Evolutionary conservation across 345 rosid species (phyloP).

Genomic region (Salix purpurea): DNA sequence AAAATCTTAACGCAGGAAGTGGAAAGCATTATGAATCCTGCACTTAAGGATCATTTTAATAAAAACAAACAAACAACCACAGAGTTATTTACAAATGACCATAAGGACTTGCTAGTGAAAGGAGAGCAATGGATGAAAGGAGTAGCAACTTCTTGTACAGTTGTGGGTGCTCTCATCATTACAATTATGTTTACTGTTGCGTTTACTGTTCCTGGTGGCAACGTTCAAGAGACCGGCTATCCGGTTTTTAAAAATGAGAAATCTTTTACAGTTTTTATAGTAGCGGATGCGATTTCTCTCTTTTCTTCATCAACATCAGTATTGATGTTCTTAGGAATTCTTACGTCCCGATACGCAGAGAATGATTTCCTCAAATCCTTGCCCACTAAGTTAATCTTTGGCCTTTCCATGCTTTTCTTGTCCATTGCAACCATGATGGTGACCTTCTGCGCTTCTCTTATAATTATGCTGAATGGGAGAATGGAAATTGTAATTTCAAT

Average conservation of each 20-base stretch:
- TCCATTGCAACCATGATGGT: not conserved
- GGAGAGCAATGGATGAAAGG: not conserved
- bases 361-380: too few species aligned
- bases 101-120: not conserved
- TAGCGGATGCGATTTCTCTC: not conserved
- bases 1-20: not conserved
- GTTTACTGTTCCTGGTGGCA: too few species aligned
- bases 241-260: not conserved
- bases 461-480: not conserved
- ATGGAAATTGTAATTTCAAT: not conserved
- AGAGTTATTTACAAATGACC: not conserved
- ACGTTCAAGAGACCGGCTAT: too few species aligned
- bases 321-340: not conserved
- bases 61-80: accelerated
- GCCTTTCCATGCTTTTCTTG: not conserved
- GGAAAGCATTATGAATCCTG: not conserved
- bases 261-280: not conserved
- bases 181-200: not conserved
- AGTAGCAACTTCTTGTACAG: not conserved
- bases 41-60: accelerated
- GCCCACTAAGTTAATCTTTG: too few species aligned
- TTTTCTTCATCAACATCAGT: not conserved
- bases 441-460: not conserved
- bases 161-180: not conserved
- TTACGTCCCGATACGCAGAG: not conserved